Percentiles rank a stretch among this genome's conserved stretches.
These are phyloP conservation scores for Asclepias syriaca DNA, from an alignment of 257 asterid genomes.

Conservation along the genomic window DNA sequence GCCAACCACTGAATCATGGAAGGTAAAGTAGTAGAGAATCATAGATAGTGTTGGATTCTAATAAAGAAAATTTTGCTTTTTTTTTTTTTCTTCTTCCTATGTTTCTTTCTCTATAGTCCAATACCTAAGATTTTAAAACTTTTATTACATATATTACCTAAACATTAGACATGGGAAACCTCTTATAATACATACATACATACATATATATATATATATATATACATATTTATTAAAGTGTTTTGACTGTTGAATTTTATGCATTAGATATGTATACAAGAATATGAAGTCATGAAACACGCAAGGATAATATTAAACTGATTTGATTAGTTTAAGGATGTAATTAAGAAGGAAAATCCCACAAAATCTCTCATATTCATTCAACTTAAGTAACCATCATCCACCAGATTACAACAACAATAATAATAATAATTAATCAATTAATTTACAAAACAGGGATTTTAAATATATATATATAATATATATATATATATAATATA, in stretches of 20 bases:
- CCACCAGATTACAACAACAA: too few species aligned
- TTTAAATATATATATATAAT: too few species aligned
- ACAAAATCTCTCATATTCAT: background rate
- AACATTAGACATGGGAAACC: too few species aligned
- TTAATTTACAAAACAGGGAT: too few species aligned
- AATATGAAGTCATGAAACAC: background rate
- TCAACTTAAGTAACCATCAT: too few species aligned
- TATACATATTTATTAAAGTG: background rate
- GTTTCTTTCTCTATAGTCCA: too few species aligned
- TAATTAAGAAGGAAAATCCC: background rate
- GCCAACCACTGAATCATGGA: slow-evolving; percentile 1
- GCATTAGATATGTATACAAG: background rate
- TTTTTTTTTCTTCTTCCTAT: too few species aligned
- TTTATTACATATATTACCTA: too few species aligned
- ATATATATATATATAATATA: too few species aligned
- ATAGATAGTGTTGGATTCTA: background rate
- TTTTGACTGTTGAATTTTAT: background rate
- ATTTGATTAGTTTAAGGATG: background rate
- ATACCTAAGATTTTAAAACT: too few species aligned
- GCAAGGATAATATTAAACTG: background rate
- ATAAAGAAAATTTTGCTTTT: background rate
- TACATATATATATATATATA: background rate
- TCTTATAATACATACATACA: too few species aligned
- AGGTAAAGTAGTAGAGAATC: background rate
- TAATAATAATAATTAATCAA: too few species aligned